Base-by-base conservation (phyloP, 2,329 filamentous ascomycete genomes). In the Nemania diffusa region DNA sequence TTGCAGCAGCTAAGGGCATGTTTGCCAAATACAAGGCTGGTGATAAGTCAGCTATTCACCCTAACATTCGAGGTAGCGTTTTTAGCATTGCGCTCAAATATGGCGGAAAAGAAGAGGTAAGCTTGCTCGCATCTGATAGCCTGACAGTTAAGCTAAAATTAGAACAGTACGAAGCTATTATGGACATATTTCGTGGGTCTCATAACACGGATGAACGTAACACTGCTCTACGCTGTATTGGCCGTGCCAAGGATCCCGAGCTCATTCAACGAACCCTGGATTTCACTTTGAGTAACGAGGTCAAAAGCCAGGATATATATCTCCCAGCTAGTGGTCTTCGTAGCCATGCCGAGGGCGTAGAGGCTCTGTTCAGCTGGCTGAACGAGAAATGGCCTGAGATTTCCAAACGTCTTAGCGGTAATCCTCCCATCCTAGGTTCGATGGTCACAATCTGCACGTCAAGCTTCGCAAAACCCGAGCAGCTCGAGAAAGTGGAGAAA, bases 231-330 rank as follows among this genome's bases (percentile, higher is more conserved):
- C 92, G 94, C 74, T 88, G 87, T 34, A 86, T 98, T 24, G 95
- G 95, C 57, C 89, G 93, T 57, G 90, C 93, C 53, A 90, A 90
- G 77, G 86, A 92, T 64, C 90, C 92, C 1, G 88, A 91, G 71
- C 87, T 97, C 56, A 95, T 97, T 78, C 84, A 96, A 83, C 88
- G 89, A 69, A 95, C 94, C 2, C 86, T 98, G 15, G 87, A 84
- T 32, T 84, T 97, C 70, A 86, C 94, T 34, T 85, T 94, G 64
- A 89, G 89, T 78, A 88, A 90, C 69, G 91, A 97, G 72, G 91
- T 97, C 80, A 97, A 97, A 84, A 93, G 92, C 71, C 95, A 97
- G 80, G 95, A 98, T 79, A 90, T 97, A 71, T 97, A 97, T 82
- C 89, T 97, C 78, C 94, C 95, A 1, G 87, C 96, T 44, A 88